These are phyloP conservation scores for Hirschfeldia incana DNA, from an alignment of 345 rosid genomes.

Conservation along the genomic window DNA sequence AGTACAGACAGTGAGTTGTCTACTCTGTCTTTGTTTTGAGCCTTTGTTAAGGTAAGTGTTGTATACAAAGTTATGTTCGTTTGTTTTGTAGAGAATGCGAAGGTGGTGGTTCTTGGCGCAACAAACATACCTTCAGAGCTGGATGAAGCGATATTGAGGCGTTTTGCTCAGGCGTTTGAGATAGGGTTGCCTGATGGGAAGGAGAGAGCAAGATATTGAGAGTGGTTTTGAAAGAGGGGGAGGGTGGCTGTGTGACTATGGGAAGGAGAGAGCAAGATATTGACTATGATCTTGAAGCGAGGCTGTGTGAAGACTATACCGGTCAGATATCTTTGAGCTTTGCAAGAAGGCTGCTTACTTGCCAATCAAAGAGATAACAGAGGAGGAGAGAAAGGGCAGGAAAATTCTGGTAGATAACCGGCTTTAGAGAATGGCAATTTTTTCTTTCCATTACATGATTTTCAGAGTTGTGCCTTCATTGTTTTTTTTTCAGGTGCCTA, in stretches of 20 bases:
- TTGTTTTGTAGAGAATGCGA: slow-evolving; percentile 67
- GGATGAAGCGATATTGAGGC: slow-evolving; percentile 91
- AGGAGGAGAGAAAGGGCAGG: slow-evolving; percentile 74
- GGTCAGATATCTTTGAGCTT: slow-evolving; percentile 91
- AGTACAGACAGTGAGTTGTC: neutral
- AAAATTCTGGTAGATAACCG: slow-evolving; percentile 24
- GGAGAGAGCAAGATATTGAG: slow-evolving; percentile 76
- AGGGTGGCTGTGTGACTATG: slow-evolving; percentile 19
- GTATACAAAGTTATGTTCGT: neutral
- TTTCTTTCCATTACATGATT: neutral
- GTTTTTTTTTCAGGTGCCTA: slow-evolving; percentile 48
- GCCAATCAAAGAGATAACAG: slow-evolving; percentile 72
- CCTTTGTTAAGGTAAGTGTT: neutral
- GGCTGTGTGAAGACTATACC: slow-evolving; percentile 68
- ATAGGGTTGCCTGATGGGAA: slow-evolving; percentile 1
- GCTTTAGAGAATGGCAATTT: neutral
- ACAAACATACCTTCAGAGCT: slow-evolving; percentile 97
- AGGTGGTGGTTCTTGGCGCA: slow-evolving; percentile 97
- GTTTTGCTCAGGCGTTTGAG: slow-evolving; percentile 92
- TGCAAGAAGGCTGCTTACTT: slow-evolving; percentile 96
- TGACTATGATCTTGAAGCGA: slow-evolving; percentile 62
- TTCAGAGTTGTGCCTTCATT: neutral
- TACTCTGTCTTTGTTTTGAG: neutral
- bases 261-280: slow-evolving; percentile 42
- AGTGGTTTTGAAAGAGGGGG: slow-evolving; percentile 76